A percentile compares a stretch with the other conserved stretches of the same genome.
phyloP scores from a whole-genome alignment of 2,329 filamentous ascomycete species.

The Periglandula ipomoeae region DNA sequence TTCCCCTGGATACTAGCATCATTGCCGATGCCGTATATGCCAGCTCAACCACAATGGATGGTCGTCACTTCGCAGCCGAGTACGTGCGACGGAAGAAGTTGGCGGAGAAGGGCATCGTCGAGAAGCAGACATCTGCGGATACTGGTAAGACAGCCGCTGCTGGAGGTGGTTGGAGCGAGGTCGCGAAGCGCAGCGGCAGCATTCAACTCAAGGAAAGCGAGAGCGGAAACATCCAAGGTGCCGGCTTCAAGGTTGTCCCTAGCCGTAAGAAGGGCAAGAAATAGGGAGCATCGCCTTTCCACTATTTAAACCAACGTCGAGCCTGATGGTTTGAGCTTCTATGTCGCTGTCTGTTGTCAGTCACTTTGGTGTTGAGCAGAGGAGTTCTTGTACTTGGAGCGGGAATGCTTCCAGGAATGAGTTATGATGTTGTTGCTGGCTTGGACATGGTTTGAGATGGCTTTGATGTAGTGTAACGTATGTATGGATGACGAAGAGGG shows the following conservation, averaged over 20 bases:
- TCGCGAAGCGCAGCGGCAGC: slow-evolving; percentile 79
- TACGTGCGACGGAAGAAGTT: slow-evolving; percentile 89
- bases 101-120: slow-evolving; percentile 83
- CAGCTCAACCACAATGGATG: slow-evolving; percentile 81
- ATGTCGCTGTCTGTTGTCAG: not conserved
- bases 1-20: slow-evolving; percentile 69
- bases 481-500: not conserved
- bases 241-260: slow-evolving; percentile 82
- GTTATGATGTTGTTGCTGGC: not conserved
- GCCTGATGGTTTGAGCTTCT: not conserved
- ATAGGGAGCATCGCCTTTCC: slow-evolving; percentile 26
- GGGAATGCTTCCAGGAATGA: not conserved
- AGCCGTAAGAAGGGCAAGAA: slow-evolving; percentile 88
- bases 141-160: slow-evolving; percentile 32
- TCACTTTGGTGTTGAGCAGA: not conserved
- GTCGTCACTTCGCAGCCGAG: slow-evolving; percentile 86
- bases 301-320: slow-evolving; percentile 8
- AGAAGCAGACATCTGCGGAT: slow-evolving; percentile 56
- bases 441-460: not conserved
- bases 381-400: not conserved
- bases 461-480: not conserved
- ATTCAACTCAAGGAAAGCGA: slow-evolving; percentile 31
- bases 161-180: slow-evolving; percentile 83
- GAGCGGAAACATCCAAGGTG: slow-evolving; percentile 31
- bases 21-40: slow-evolving; percentile 87